Evolutionary conservation across 208 protist species (phyloP), one percentile per base, ranked within the genome.

Genomic region (Hexamita inflata): DNA sequence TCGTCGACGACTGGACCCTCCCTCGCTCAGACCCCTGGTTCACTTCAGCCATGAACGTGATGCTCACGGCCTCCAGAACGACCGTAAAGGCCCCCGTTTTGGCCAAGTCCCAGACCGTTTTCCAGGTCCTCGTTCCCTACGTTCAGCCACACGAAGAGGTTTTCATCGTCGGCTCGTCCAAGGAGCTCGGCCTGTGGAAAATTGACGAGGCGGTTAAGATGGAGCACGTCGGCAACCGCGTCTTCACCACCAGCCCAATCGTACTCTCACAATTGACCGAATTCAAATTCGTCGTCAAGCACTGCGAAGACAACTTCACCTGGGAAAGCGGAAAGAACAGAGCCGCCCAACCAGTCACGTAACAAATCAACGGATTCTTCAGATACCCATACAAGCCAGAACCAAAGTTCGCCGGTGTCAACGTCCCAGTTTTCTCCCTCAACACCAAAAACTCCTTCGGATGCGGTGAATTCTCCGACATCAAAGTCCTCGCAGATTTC

Each of bases 391-490:
- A 58, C 39, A 49, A 9, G 2, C 15, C 41, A 26, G n/a, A n/a
- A 32, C 11, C 49, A 13, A 58, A 35, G 4, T 24, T 65, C 1
- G 61, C 84, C 13, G 83, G 80, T 77, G 77, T 88, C 40, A 80
- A 78, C 15, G 45, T 88, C 4, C 88, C 88, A 19, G 61, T 90
- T 0, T 90, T 90, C 42, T 89, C 86, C 57, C 42, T 90, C 11
- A 24, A 84, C 11, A 80, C 76, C 0, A 73, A 77, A 30, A 61
- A 84, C 7, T 80, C 82, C 57, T 49, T 85, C 19, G 88, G 88
- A 29, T 49, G 88, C 65, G 88, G 88, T 57, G 88, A 90, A 65
- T 90, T 90, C 57, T 32, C 73, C 45, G 88, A 90, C 67, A 28
- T 90, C 26, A 75, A 74, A 30, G 15, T 42, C 9, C 1, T 82